Evolutionary conservation across 257 asterid species (phyloP), one percentile per base, ranked within the genome.

Genomic region (Solanum corneliomulleri): DNA sequence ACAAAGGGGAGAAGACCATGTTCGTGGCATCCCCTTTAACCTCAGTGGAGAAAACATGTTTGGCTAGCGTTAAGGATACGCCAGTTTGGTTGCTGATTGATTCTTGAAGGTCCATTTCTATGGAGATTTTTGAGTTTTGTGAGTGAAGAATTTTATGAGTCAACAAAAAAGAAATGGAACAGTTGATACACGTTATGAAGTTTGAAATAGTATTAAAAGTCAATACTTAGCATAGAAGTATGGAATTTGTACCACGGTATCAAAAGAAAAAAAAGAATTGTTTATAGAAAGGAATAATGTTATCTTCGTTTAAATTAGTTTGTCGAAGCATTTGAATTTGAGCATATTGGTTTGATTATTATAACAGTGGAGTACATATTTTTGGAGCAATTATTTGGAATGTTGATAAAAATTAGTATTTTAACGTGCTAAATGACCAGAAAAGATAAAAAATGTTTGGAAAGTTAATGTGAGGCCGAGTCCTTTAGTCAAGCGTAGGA

Each of bases 1-100:
- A 89, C 29, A 88, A 78, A 29, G 92, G 92, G 6, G 93, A 91
- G 91, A 91, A 88, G 18, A 91, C 90, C 49, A 64, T 37, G 88
- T 91, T 91, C 69, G 64, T 90, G 45, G 68, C 0, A 7, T 64
- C 25, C 64, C 42, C 85, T 62, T 89, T 88, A 86, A 89, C 88
- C 56, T 88, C 90, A 7, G 86, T n/a, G 3, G 90, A 68, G 56
- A 90, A 56, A 15, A 91, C 47, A 62, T 69, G 88, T 41, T 85
- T 90, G 6, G 91, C 81, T 12, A 91, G 58, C 0, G 86, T 29
- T 12, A 88, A 37, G 15, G 91, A 88, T 72, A 89, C 90, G 68
- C 87, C 86, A 69, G 88, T 90, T 60, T 90, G 92, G 87, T 86
- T 75, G 77, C 88, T 60, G 89, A 91, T 86, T 0, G 87, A 89